Percentiles rank a stretch among this genome's conserved stretches.
Evolutionary conservation across 2,329 filamentous ascomycete genomes (phyloP).

Genomic region (Ceratocystis papillata): DNA sequence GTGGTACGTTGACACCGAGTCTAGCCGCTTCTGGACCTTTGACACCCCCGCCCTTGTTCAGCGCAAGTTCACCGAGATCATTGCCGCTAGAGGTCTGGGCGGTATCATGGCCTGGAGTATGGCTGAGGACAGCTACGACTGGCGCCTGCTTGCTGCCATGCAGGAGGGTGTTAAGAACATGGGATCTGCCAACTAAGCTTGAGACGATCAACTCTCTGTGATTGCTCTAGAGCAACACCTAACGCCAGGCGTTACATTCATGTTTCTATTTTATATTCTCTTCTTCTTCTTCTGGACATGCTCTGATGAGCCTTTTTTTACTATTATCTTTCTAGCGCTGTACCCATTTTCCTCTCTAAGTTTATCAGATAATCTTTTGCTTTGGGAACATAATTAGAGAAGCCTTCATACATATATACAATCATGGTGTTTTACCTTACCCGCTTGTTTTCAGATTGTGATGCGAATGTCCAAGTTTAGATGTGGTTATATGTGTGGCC

Average conservation of each 20-base stretch:
- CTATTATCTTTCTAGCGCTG: slow-evolving; percentile 1
- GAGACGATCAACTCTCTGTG: background rate
- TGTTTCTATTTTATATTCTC: background rate
- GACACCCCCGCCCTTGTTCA: slow-evolving; percentile 52
- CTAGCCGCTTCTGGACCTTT: slow-evolving; percentile 61
- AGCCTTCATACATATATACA: background rate
- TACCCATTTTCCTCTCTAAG: background rate
- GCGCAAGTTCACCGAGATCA: slow-evolving; percentile 51
- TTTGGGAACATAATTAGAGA: background rate
- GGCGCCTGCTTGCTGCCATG: background rate
- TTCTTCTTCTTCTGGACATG: too few relatives aligned
- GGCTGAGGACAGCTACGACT: slow-evolving; percentile 46
- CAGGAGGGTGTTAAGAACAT: slow-evolving; percentile 1
- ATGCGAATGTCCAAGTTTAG: background rate
- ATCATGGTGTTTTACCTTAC: background rate
- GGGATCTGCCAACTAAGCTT: background rate
- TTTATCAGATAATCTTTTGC: background rate
- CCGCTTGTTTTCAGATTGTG: background rate
- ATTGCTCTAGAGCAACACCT: background rate
- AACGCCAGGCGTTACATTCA: background rate
- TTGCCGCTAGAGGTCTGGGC: slow-evolving; percentile 46
- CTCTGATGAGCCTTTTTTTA: background rate
- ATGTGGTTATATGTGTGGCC: too few relatives aligned
- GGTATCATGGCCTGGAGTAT: slow-evolving; percentile 68
- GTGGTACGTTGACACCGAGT: slow-evolving; percentile 54